Base-by-base conservation (phyloP, 1,139 yeast genomes). In the Hyphopichia khmerensis region DNA sequence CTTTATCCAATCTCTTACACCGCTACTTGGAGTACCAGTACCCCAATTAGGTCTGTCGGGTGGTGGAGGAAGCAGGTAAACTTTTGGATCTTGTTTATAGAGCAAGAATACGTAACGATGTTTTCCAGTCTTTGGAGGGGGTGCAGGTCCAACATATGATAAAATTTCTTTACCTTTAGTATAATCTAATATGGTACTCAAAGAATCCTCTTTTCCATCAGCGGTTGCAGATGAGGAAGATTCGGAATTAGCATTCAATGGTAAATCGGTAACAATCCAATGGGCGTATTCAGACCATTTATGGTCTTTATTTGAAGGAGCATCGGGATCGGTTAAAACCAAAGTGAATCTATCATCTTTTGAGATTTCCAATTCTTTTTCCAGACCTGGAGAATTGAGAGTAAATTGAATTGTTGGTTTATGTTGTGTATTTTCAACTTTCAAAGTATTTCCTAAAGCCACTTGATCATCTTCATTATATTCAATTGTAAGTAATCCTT, bases 301-400 rank as follows among this genome's bases (percentile, higher is more conserved):
- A 55, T 85, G 81, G 60, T 90, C 96, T 1, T 76, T 72, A 50
- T 81, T 77, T 3, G 91, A 79, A 15, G 97, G 97, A 8, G 96
- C 97, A 69, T 90, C 97, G 1, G 97, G 97, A 61, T 90, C 96
- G 3, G 96, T 90, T 52, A 90, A 55, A 2, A 87, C 87, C 50
- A 90, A 67, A 3, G 93, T 82, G 64, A 85, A 88, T 40, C 72
- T 67, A 50, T 82, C 88, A n/a, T 66, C 60, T 18, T 65, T 58
- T 17, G 67, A 56, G 38, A 78, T 71, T 38, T 65, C 69, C 56
- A 72, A 65, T 40, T 62, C 71, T 42, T 57, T 65, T 41, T 65
- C 68, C 50, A 60, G 62, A 50, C 64, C 47, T 51, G 73, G 63
- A 21, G 79, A 67, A 49, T 80, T 79, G 47, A 83, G 69, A 5